Base-by-base conservation (phyloP, 2,329 filamentous ascomycete species). In the Nectriaceae sp. region DNA sequence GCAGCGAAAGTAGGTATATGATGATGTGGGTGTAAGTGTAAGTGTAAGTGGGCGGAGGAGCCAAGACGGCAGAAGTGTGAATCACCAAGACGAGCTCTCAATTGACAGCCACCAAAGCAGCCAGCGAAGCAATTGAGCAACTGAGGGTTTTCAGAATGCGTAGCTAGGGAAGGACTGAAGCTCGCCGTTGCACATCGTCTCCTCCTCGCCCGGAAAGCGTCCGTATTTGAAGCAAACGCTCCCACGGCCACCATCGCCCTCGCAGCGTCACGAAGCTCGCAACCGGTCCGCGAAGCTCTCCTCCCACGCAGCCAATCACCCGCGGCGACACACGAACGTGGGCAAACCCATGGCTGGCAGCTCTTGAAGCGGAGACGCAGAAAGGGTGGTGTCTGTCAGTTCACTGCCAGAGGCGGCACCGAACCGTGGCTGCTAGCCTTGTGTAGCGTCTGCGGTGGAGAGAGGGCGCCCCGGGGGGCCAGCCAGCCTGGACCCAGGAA, bases 271-370 rank as follows among this genome's bases (percentile, higher is more conserved):
- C 13, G 24, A 29, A 29, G 24, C 24, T 29, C 24, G 24, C 24
- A 29, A 29, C 24, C 6, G 24, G 24, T 13, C 24, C 24, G 13
- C 6, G 6, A 29, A 6, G 24, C 24, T 29, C 13, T 6, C 6
- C 24, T 29, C 24, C 6, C 6, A 29, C 13, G 24, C 24, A 13
- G 13, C 24, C 24, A 29, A 29, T 13, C 24, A 29, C 6, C 6
- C 6, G 24, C 24, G 24, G 24, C 24, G 24, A 29, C 6, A 29
- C 24, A 29, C 6, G 33, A 29, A 39, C 40, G 22, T 50, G 49
- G 59, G 61, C 61, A 52, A 63, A 53, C 43, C 56, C 58, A 46
- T 63, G 60, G 60, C 53, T 44, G 49, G 56, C 51, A 63, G 51
- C 33, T 40, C 49, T 53, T 39, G 37, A 8, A 20, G 5, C 16